phyloP scores from a whole-genome alignment of 768 basidiomycete species.

The Tricholoma sp. region DNA sequence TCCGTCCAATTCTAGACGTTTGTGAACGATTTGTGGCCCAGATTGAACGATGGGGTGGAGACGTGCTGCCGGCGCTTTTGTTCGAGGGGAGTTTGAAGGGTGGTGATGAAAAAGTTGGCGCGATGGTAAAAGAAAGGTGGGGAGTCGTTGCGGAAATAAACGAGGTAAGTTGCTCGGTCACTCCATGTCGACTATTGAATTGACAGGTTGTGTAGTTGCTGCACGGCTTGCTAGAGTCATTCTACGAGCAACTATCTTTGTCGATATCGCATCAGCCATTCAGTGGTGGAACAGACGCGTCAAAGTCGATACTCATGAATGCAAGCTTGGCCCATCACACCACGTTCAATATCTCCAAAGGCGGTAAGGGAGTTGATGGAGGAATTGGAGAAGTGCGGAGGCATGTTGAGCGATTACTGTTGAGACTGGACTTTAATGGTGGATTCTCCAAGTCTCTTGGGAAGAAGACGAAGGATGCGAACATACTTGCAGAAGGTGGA shows the following conservation, averaged over 20 bases:
- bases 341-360: conserved; percentile 47
- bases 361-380: conserved; percentile 46
- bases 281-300: conserved; percentile 55
- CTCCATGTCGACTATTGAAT: background rate
- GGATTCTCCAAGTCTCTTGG: conserved; percentile 51
- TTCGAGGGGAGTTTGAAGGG: conserved; percentile 73
- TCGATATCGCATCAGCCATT: conserved; percentile 76
- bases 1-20: conserved; percentile 72
- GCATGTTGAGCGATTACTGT: conserved; percentile 75
- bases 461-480: conserved; percentile 20
- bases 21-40: conserved; percentile 87
- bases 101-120: conserved; percentile 57
- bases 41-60: conserved; percentile 89
- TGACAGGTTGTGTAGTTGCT: conserved; percentile 44
- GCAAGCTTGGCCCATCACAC: conserved; percentile 50
- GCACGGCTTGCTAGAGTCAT: conserved; percentile 59
- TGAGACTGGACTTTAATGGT: conserved; percentile 84
- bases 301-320: conserved; percentile 65
- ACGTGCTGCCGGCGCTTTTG: conserved; percentile 78
- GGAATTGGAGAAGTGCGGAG: conserved; percentile 62
- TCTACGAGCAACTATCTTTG: conserved; percentile 75
- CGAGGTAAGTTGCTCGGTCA: conserved; percentile 44
- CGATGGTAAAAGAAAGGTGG: conserved; percentile 68
- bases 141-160: conserved; percentile 69
- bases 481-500: conserved; percentile 41